Evolutionary conservation across 768 basidiomycete species (phyloP), one percentile per base, ranked within the genome.

Genomic region (Cystobasidium onofrii): DNA sequence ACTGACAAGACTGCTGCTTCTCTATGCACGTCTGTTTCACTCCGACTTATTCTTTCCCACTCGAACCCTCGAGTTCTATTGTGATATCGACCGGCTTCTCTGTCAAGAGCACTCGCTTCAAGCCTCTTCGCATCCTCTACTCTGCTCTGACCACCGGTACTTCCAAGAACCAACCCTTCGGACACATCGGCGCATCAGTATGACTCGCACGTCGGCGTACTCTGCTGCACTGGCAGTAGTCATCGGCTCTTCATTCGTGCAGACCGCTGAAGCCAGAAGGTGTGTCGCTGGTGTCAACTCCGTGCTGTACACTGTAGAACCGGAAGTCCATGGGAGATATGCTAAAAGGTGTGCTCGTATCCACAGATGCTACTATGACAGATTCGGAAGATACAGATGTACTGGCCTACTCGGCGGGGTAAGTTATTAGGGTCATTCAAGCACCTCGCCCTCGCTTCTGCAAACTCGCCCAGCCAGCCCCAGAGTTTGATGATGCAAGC

Each of bases 281-380:
- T 63, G 61, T 6, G 61, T 7, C 9, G 31, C 4, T 63, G n/a
- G n/a, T 27, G 6, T 25, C n/a, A 4, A 7, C n/a, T 25, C 39
- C 20, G 6, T 15, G 4, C 29, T 20, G 29, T 34, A 15, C 9
- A 9, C 29, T 33, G n/a, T n/a, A n/a, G n/a, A n/a, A n/a, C n/a
- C n/a, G n/a, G n/a, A n/a, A n/a, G n/a, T n/a, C n/a, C 25, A 13
- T 17, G 13, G 57, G 27, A 46, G 13, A 46, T 13, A 46, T 46
- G 44, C 57, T 61, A 27, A 61, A 12, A n/a, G n/a, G n/a, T 61
- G 12, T 13, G 17, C 17, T 33, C 13, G 31, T 61, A 23, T 23
- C 31, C 12, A 23, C 57, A 63, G 61, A 7, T 66, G 64, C 41
- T 66, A 66, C 64, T 66, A 66, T 31, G 64, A 66, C 25, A 66